These are phyloP conservation scores for Aspergillus nomiae DNA, from an alignment of 2,329 filamentous ascomycete species.

Conservation along the genomic window DNA sequence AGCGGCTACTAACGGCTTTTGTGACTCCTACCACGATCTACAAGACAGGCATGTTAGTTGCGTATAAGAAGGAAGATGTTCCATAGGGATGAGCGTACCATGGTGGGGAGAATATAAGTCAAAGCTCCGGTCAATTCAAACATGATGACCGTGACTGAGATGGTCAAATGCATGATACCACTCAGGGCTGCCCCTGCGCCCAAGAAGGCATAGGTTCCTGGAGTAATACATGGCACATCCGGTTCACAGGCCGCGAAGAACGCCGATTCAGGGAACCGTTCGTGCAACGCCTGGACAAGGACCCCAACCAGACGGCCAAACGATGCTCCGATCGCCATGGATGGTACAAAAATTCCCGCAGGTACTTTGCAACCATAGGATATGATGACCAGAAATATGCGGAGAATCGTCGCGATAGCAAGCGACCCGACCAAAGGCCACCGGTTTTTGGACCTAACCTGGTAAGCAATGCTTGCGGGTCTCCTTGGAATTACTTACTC, in stretches of 20 bases:
- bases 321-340: slow-evolving; percentile 93
- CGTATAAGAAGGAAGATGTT: not conserved
- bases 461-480: slow-evolving; percentile 6
- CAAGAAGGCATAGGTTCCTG: slow-evolving; percentile 93
- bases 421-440: slow-evolving; percentile 79
- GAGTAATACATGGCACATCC: slow-evolving; percentile 93
- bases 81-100: slow-evolving; percentile 54
- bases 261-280: slow-evolving; percentile 75
- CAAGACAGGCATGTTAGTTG: not conserved
- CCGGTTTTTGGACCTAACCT: slow-evolving; percentile 61
- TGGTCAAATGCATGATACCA: slow-evolving; percentile 97
- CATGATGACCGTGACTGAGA: slow-evolving; percentile 98
- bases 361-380: slow-evolving; percentile 98
- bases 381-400: slow-evolving; percentile 84
- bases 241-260: slow-evolving; percentile 90
- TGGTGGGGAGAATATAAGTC: slow-evolving; percentile 95
- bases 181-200: slow-evolving; percentile 88
- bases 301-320: slow-evolving; percentile 96
- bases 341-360: slow-evolving; percentile 95
- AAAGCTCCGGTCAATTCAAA: slow-evolving; percentile 97
- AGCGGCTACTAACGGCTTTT: slow-evolving; percentile 86
- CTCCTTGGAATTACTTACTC: slow-evolving; percentile 53
- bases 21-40: slow-evolving; percentile 93
- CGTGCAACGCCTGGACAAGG: slow-evolving; percentile 84
- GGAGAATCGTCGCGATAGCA: slow-evolving; percentile 74